These are phyloP conservation scores for Ophiosphaerella korrae DNA, from an alignment of 2,329 filamentous ascomycete species.

Conservation along the genomic window DNA sequence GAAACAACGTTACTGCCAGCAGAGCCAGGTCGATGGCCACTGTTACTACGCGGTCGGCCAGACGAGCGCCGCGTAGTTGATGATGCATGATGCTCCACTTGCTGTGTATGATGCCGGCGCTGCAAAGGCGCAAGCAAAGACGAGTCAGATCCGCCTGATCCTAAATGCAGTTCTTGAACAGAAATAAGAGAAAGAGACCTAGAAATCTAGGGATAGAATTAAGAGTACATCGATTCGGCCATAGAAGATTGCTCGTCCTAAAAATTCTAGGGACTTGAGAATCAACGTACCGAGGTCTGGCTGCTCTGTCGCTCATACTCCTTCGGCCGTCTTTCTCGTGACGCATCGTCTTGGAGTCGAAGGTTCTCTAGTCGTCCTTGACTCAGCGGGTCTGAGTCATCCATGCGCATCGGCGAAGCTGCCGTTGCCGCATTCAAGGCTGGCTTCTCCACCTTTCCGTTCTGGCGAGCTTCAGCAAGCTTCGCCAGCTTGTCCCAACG, in stretches of 20 bases:
- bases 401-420: conserved; percentile 55
- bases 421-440: conserved; percentile 38
- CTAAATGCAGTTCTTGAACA: conserved; percentile 43
- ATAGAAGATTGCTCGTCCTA: conserved; percentile 44
- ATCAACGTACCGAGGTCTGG: conserved; percentile 52
- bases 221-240: conserved; percentile 50
- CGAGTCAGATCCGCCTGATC: conserved; percentile 48
- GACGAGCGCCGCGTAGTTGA: conserved; percentile 39
- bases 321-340: conserved; percentile 46
- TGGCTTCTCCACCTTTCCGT: conserved; percentile 43
- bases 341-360: conserved; percentile 78
- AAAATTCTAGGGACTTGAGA: conserved; percentile 49
- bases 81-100: conserved; percentile 41
- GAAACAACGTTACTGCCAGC: conserved; percentile 30
- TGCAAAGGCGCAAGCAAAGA: conserved; percentile 45
- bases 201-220: conserved; percentile 48
- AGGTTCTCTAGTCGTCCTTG: conserved; percentile 88
- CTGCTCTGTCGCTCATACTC: conserved; percentile 48
- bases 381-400: conserved; percentile 78
- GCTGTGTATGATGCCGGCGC: conserved; percentile 45
- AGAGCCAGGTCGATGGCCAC: conserved; percentile 41
- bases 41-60: conserved; percentile 48
- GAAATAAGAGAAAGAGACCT: conserved; percentile 33
- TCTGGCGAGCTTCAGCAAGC: conserved; percentile 74
- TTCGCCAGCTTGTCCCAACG: conserved; percentile 89